Evolutionary conservation across 2,329 filamentous ascomycete species (phyloP).

Genomic region (Didymella glomerata): DNA sequence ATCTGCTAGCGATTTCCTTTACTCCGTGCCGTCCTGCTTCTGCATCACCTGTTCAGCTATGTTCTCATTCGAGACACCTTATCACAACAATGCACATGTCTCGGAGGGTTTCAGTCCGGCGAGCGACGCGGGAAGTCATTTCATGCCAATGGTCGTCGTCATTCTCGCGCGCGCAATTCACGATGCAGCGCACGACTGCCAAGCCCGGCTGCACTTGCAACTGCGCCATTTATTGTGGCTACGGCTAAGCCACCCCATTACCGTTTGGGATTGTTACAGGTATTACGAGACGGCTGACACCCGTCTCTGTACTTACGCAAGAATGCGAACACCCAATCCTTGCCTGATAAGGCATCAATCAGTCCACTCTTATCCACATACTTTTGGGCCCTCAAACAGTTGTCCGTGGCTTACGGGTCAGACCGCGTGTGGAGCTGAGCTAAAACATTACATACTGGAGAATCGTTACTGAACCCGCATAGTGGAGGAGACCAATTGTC

Average conservation of each 20-base stretch:
- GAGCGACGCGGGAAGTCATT: neutral
- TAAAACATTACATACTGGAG: constrained; percentile 22
- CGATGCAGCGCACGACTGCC: constrained; percentile 12
- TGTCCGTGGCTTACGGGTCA: constrained; percentile 18
- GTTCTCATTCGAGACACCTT: neutral
- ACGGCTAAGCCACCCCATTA: constrained; percentile 20
- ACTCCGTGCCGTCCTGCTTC: neutral
- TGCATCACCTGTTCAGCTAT: neutral
- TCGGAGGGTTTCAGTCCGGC: neutral
- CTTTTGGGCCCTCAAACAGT: constrained; percentile 6
- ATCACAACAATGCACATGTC: neutral
- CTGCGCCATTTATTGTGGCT: constrained; percentile 26
- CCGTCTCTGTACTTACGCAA: constrained; percentile 17
- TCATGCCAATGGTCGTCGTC: constrained; percentile 14
- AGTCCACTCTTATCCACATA: constrained; percentile 23
- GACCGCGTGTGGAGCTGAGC: constrained; percentile 17
- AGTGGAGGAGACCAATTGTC: constrained; percentile 21
- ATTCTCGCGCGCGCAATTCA: constrained; percentile 14
- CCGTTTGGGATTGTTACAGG: constrained; percentile 10
- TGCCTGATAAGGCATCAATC: constrained; percentile 13
- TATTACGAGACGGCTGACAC: constrained; percentile 9
- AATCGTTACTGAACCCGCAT: constrained; percentile 25
- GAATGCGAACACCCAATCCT: constrained; percentile 11
- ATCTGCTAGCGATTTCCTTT: neutral
- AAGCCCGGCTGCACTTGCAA: constrained; percentile 16